Conservation (phyloP, 78 protist genomes). For the Dictyostelium firmibasis region DNA sequence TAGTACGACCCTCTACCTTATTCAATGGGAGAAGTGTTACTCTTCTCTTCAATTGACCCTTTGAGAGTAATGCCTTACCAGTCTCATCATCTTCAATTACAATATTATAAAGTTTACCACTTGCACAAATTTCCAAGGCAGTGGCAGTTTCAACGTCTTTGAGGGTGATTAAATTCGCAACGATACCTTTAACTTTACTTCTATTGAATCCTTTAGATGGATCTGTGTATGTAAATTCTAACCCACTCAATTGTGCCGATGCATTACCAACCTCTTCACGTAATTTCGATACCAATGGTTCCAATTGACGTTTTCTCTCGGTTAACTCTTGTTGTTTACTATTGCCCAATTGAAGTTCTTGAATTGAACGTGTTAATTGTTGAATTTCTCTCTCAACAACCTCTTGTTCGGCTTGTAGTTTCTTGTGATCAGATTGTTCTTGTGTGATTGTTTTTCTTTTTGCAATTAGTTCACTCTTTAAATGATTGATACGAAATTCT, state of each 20-base stretch:
- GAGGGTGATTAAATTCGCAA: constrained; percentile 89
- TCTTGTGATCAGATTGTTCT: constrained; percentile 37
- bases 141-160: constrained; percentile 67
- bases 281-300: constrained; percentile 28
- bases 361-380: constrained; percentile 1
- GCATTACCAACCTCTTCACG: constrained; percentile 55
- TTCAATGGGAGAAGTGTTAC: constrained; percentile 98
- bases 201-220: constrained; percentile 89
- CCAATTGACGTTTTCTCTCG: background rate
- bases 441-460: background rate
- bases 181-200: constrained; percentile 89
- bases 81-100: constrained; percentile 94
- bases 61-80: constrained; percentile 86
- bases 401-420: background rate
- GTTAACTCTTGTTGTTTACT: constrained; percentile 10
- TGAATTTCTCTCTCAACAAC: constrained; percentile 41
- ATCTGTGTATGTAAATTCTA: constrained; percentile 87
- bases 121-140: constrained; percentile 95
- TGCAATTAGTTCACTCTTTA: background rate
- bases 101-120: constrained; percentile 94
- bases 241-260: constrained; percentile 40
- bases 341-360: background rate
- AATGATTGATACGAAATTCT: constrained; percentile 56
- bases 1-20: constrained; percentile 81
- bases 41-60: constrained; percentile 89